A percentile compares a stretch with the other conserved stretches of the same genome.
These are phyloP conservation scores for Auriscalpium vulgare DNA, from an alignment of 768 basidiomycete species.

Conservation along the genomic window DNA sequence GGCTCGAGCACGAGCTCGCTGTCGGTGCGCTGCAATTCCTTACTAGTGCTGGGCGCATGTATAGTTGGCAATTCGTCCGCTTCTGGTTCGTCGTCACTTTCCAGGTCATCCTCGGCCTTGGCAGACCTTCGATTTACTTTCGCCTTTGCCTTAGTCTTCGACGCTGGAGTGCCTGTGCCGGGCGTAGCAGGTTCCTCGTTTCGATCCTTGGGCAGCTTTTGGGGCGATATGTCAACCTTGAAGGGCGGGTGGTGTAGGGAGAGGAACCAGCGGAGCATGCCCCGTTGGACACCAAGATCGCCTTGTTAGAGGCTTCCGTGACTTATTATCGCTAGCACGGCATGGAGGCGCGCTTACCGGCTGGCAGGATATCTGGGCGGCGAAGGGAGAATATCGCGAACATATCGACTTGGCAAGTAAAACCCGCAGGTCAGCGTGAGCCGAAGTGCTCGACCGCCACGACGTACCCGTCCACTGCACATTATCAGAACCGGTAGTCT, in stretches of 20 bases:
- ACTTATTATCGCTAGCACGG: constrained; percentile 18
- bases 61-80: constrained; percentile 6
- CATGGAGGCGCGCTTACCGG: constrained; percentile 25
- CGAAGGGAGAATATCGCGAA: constrained; percentile 85
- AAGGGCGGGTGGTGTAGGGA: constrained; percentile 49
- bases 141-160: not conserved
- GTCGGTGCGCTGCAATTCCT: not conserved
- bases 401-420: constrained; percentile 64
- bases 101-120: not conserved
- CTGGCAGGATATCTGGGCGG: constrained; percentile 73
- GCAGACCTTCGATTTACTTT: constrained; percentile 11
- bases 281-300: constrained; percentile 80
- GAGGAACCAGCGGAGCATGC: constrained; percentile 61
- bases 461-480: constrained; percentile 53
- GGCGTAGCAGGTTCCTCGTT: constrained; percentile 10
- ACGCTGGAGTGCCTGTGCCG: constrained; percentile 1
- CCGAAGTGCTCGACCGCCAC: no score
- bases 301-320: constrained; percentile 31
- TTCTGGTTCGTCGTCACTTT: constrained; percentile 3
- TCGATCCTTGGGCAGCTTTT: constrained; percentile 31
- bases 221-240: constrained; percentile 40
- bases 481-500: not conserved
- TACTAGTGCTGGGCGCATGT: not conserved
- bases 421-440: not conserved
- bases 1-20: not conserved